Base-by-base conservation (phyloP, 139 green algal species). In the Chlorella sp. region DNA sequence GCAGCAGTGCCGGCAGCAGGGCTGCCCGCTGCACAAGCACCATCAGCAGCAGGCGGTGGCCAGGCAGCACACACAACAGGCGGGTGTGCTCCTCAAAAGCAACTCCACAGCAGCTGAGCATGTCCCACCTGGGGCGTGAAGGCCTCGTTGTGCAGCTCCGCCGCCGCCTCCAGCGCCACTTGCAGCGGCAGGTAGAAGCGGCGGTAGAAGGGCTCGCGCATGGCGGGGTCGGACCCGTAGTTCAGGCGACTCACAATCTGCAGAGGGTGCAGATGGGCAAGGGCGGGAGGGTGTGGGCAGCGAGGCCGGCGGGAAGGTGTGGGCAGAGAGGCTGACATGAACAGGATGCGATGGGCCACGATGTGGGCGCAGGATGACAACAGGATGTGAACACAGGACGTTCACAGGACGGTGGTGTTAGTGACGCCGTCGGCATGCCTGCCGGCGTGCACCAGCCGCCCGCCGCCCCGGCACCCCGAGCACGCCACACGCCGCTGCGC, bases 181-280 rank as follows among this genome's bases (percentile, higher is more conserved):
- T 73, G 77, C 58, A 83, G 77, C 40, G 73, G 77, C 40, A 83
- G 77, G 77, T 74, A 83, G 77, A 73, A 83, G 28, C 43, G 60
- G 77, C 77, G 65, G 70, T 36, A 43, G 54, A 83, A 83, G 77
- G 26, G 40, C 38, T 9, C 40, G 8, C 40, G 32, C 36, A 83
- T 64, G 60, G 36, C 32, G 0, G 58, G 40, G 40, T 83, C 60
- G 8, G 40, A 28, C 13, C 22, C 56, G 30, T 83, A 83, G 6
- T 54, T 51, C 30, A 83, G 60, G 28, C 40, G 77, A 60, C 77
- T 83, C 11, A 83, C 77, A 73, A 83, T 83, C 77, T 83, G 77
- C 56, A 9, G 7, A 0, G 46, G 0, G 0, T 0, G 11, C 3
- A 34, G 19, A 20, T 6, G 24, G 32, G 73, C 0, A 30, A 24